phyloP scores from a whole-genome alignment of 495 filamentous ascomycete genomes.

The Hypoxylon rickii region DNA sequence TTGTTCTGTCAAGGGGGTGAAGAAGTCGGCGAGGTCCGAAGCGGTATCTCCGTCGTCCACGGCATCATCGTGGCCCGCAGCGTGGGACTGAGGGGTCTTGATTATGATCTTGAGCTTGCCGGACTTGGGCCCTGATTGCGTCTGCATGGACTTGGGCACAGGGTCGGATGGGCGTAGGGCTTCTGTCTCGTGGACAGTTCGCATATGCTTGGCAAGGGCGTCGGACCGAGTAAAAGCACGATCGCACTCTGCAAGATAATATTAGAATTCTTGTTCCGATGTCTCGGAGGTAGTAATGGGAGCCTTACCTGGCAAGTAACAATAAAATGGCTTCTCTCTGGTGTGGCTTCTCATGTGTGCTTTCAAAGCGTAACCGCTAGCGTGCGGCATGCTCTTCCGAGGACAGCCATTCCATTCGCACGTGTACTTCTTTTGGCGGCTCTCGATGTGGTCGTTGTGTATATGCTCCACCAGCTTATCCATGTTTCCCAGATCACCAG shows the following conservation, averaged over 20 bases:
- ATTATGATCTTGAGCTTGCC: constrained; percentile 67
- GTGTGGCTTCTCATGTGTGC: constrained; percentile 98
- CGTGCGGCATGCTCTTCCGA: constrained; percentile 86
- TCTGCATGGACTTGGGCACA: constrained; percentile 74
- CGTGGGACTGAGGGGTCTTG: constrained; percentile 59
- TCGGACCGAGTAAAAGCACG: constrained; percentile 96
- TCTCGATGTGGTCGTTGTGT: constrained; percentile 89
- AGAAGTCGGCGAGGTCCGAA: constrained; percentile 52
- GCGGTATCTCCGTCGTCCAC: constrained; percentile 57
- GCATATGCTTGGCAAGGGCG: constrained; percentile 96
- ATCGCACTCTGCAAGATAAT: constrained; percentile 77
- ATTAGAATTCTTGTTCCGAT: constrained; percentile 5
- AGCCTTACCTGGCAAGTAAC: constrained; percentile 80
- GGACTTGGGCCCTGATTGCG: constrained; percentile 54
- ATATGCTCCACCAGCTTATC: constrained; percentile 91
- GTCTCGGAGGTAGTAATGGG: background rate
- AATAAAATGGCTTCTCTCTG: constrained; percentile 97
- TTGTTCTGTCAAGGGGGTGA: constrained; percentile 59
- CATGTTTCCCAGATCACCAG: constrained; percentile 86
- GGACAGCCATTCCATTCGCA: constrained; percentile 94
- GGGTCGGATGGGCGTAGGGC: constrained; percentile 86
- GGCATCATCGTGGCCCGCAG: constrained; percentile 57
- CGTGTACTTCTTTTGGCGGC: constrained; percentile 71
- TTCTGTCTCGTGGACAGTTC: constrained; percentile 97
- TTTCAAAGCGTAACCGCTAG: constrained; percentile 91